Evolutionary conservation across 2,329 filamentous ascomycete genomes (phyloP).

Genomic region (Penicillium glabrum): DNA sequence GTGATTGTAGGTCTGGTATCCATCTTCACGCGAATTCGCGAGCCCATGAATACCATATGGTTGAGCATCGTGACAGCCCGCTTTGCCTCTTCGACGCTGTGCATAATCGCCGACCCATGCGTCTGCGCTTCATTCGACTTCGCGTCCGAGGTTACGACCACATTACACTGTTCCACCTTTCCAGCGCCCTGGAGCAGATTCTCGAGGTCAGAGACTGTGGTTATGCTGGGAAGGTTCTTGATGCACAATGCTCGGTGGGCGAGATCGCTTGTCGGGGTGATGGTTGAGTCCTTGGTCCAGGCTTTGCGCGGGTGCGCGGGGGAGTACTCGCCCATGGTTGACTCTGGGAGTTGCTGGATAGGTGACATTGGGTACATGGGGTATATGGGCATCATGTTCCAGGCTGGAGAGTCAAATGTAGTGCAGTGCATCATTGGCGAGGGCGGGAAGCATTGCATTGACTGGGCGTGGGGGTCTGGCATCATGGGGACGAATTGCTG

Average conservation of each 20-base stretch:
- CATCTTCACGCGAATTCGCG: conserved; percentile 34
- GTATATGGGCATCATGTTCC: conserved; percentile 30
- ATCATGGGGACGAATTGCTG: conserved; percentile 30
- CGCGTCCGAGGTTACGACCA: conserved; percentile 25
- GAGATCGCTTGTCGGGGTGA: conserved; percentile 2
- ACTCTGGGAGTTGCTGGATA: conserved; percentile 17
- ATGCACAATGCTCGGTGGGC: conserved; percentile 25
- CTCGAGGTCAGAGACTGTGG: conserved; percentile 30
- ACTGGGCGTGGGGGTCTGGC: conserved; percentile 22
- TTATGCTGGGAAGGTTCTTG: conserved; percentile 30
- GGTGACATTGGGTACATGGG: conserved; percentile 26
- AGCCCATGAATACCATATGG: conserved; percentile 33
- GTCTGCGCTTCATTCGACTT: conserved; percentile 25
- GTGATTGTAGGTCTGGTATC: conserved; percentile 22
- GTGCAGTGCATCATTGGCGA: conserved; percentile 30
- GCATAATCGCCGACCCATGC: conserved; percentile 30
- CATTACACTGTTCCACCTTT: conserved; percentile 33
- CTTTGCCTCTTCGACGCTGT: conserved; percentile 35
- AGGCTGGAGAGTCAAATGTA: conserved; percentile 28
- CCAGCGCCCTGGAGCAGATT: conserved; percentile 30
- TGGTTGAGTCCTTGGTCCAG: conserved; percentile 1
- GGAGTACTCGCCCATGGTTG: conserved; percentile 3
- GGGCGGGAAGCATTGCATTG: conserved; percentile 26
- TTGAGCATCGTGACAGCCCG: conserved; percentile 35
- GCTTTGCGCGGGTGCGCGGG: conserved; percentile 5